Percentiles rank a stretch among this genome's conserved stretches.
These are phyloP conservation scores for Acacia pycnantha DNA, from an alignment of 331 rosid species.

Conservation along the genomic window DNA sequence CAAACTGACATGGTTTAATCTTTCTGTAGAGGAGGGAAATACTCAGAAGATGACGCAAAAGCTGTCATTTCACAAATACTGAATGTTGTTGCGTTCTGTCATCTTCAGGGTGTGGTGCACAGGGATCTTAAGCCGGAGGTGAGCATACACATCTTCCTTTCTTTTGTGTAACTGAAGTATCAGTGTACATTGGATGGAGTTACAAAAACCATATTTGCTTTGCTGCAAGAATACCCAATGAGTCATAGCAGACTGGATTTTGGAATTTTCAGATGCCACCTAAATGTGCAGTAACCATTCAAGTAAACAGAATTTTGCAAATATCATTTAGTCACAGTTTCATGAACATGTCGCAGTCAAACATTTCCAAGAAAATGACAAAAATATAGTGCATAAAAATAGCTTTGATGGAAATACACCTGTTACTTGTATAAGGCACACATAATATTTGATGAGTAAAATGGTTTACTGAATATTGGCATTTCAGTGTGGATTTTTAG, in stretches of 20 bases:
- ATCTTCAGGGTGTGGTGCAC: slow-evolving; percentile 84
- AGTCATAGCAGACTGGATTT: background rate
- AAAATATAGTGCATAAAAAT: background rate
- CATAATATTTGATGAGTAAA: background rate
- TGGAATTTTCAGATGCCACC: background rate
- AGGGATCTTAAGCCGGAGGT: slow-evolving; percentile 89
- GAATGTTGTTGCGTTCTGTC: slow-evolving; percentile 66
- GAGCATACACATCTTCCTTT: background rate
- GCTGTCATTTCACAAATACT: slow-evolving; percentile 66
- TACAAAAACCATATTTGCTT: background rate
- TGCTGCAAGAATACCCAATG: background rate
- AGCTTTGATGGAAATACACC: background rate
- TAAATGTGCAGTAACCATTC: background rate
- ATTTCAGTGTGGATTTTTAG: background rate
- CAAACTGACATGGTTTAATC: slow-evolving; percentile 6
- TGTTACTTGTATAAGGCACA: background rate
- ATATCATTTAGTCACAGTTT: background rate
- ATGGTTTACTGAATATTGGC: background rate
- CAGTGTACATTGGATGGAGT: background rate
- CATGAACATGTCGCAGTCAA: background rate
- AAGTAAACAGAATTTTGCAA: background rate
- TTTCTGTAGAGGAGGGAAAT: slow-evolving; percentile 67
- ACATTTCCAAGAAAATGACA: background rate
- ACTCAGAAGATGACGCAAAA: slow-evolving; percentile 79
- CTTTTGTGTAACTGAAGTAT: background rate